Evolutionary conservation across 1,139 yeast genomes (phyloP), one percentile per base, ranked within the genome.

Genomic region (Magnusiomyces magnusii): DNA sequence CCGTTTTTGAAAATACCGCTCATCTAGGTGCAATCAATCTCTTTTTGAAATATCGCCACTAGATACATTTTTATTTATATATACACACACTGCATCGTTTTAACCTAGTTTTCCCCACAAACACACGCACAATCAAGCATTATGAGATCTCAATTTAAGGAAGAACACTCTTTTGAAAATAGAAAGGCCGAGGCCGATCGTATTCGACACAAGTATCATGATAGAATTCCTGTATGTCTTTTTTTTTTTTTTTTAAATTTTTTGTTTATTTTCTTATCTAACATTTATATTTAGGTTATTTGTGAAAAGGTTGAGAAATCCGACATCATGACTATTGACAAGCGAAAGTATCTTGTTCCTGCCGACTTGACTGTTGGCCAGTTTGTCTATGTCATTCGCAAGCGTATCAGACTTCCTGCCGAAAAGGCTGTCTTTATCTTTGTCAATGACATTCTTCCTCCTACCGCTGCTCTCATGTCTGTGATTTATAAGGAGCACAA

Each of bases 271-370:
- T 21, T 10, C n/a, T 15, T 31, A 10, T 21, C 39, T 50, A 28
- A 27, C 36, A 2, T 17, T 19, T 17, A 2, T 28, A 27, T 25
- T 2, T 50, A 50, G 53, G 53, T 76, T 39, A 93, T 93, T 69
- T 95, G 99, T 75, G 99, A 93, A 76, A 88, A 92, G 77, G 98
- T 93, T 51, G 98, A 92, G 76, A 93, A 93, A 76, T 87, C 96
- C 56, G 98, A 93, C 73, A 89, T 93, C 65, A 96, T 95, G 58
- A 95, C 92, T 67, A 91, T 93, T 71, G 99, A 93, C 75, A 93
- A 93, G 80, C 87, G 97, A 75, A 93, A 93, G 77, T 93, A 93
- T 71, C 81, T 93, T 67, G 99, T 93, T 13, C 99, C 99, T 13
- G 87, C 93, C 41, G 99, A 95, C 73, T 80, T 93, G 69, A 90